phyloP scores from a whole-genome alignment of 805 yeast species.

The Teunomyces atbi region DNA sequence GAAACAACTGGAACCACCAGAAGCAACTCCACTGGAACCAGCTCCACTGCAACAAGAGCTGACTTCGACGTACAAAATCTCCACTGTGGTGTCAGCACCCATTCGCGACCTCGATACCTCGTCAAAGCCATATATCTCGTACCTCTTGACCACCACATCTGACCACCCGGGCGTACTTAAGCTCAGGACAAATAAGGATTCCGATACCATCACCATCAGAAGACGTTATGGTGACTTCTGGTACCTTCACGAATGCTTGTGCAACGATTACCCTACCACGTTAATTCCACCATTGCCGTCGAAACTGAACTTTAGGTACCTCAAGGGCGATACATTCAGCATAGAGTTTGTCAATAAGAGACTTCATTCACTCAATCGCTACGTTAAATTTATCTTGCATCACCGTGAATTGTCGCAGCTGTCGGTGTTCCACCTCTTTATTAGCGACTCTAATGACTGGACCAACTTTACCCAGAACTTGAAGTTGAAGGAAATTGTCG shows the following conservation, averaged over 20 bases:
- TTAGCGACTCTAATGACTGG: slow-evolving; percentile 74
- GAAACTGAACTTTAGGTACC: slow-evolving; percentile 84
- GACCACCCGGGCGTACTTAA: slow-evolving; percentile 56
- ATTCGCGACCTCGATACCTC: slow-evolving; percentile 66
- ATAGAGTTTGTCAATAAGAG: slow-evolving; percentile 80
- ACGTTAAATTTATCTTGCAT: slow-evolving; percentile 64
- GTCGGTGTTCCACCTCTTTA: slow-evolving; percentile 64
- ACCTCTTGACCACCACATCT: slow-evolving; percentile 61
- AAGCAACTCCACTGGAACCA: too few species aligned
- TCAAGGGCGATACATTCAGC: slow-evolving; percentile 91
- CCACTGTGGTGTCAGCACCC: slow-evolving; percentile 53
- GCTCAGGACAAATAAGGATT: slow-evolving; percentile 18
- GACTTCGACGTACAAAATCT: slow-evolving; percentile 9
- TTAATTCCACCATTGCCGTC: slow-evolving; percentile 94
- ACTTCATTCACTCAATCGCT: slow-evolving; percentile 75
- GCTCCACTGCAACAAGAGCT: too few species aligned
- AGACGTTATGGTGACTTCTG: slow-evolving; percentile 88
- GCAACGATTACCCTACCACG: slow-evolving; percentile 78
- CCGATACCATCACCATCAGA: slow-evolving; percentile 40
- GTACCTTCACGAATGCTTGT: slow-evolving; percentile 68
- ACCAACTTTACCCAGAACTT: slow-evolving; percentile 59
- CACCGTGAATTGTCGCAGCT: slow-evolving; percentile 75
- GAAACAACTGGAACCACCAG: slow-evolving; percentile 2
- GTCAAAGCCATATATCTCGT: slow-evolving; percentile 74
- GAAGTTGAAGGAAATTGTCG: slow-evolving; percentile 31